Percentiles rank a stretch among this genome's conserved stretches.
Evolutionary conservation across 2,329 filamentous ascomycete genomes (phyloP).

Genomic region (Teratosphaeria gauchensis): DNA sequence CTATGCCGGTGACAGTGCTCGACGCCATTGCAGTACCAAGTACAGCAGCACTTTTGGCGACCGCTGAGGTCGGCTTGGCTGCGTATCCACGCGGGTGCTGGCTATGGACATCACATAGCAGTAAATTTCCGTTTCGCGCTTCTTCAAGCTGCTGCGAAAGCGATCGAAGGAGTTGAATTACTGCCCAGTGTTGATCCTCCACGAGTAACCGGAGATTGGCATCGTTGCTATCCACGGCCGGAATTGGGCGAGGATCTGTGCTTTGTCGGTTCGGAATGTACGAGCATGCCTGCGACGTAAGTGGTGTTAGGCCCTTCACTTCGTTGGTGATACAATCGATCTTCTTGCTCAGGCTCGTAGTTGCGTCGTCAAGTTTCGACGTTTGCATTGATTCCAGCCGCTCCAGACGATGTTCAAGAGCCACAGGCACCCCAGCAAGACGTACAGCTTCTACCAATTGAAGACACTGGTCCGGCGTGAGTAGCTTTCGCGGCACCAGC

Average conservation of each 20-base stretch:
- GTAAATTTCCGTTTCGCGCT: not conserved
- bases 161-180: not conserved
- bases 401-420: not conserved
- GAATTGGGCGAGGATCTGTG: not conserved
- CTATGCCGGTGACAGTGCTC: not conserved
- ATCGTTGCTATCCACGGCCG: not conserved
- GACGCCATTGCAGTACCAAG: not conserved
- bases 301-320: not conserved
- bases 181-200: not conserved
- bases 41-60: not conserved
- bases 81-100: not conserved
- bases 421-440: not conserved
- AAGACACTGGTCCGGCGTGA: not conserved
- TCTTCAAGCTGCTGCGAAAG: not conserved
- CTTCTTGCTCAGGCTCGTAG: not conserved
- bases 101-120: not conserved
- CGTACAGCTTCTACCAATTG: not conserved
- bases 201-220: not conserved
- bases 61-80: not conserved
- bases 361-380: not conserved
- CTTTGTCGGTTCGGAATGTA: not conserved
- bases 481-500: not conserved
- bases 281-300: not conserved
- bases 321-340: not conserved
- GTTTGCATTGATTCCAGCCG: not conserved